Percentiles rank a stretch among this genome's conserved stretches.
phyloP scores from a whole-genome alignment of 2,329 filamentous ascomycete species.

The Exophiala lecanii-corni region DNA sequence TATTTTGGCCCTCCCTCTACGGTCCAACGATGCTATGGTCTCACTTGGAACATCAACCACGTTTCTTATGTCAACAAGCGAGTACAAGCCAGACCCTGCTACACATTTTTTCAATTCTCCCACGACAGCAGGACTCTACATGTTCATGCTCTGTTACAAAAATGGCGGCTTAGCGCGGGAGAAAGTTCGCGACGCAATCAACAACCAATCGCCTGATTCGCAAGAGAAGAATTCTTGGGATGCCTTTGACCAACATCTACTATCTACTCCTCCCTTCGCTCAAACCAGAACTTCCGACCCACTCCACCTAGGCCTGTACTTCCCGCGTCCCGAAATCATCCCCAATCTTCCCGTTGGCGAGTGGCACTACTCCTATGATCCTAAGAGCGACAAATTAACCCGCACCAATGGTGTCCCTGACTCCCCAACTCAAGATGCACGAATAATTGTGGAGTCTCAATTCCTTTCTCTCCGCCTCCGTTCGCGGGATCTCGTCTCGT shows the following conservation, averaged over 20 bases:
- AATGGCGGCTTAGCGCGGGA: slow-evolving; percentile 93
- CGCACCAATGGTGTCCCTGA: slow-evolving; percentile 52
- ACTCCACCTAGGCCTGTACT: slow-evolving; percentile 91
- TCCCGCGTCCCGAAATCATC: slow-evolving; percentile 90
- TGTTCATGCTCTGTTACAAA: slow-evolving; percentile 99
- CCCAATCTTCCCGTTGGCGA: slow-evolving; percentile 82
- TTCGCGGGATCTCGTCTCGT: slow-evolving; percentile 67
- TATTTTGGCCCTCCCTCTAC: slow-evolving; percentile 82
- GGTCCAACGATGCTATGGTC: slow-evolving; percentile 86
- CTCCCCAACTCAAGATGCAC: slow-evolving; percentile 65
- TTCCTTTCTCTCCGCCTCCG: slow-evolving; percentile 85
- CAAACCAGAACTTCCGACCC: slow-evolving; percentile 50
- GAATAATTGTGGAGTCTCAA: slow-evolving; percentile 90
- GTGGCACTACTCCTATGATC: slow-evolving; percentile 70
- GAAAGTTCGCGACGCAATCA: slow-evolving; percentile 76
- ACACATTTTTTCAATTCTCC: slow-evolving; percentile 99
- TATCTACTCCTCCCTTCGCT: slow-evolving; percentile 65
- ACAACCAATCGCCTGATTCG: slow-evolving; percentile 44
- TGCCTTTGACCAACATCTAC: slow-evolving; percentile 69
- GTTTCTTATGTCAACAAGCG: slow-evolving; percentile 94
- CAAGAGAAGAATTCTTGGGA: slow-evolving; percentile 61
- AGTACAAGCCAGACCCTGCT: slow-evolving; percentile 80
- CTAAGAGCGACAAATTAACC: slow-evolving; percentile 46
- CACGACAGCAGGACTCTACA: slow-evolving; percentile 82
- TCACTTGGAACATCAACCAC: slow-evolving; percentile 93